Evolutionary conservation across 2,329 filamentous ascomycete species (phyloP).

Genomic region (Mariannaea sp.): DNA sequence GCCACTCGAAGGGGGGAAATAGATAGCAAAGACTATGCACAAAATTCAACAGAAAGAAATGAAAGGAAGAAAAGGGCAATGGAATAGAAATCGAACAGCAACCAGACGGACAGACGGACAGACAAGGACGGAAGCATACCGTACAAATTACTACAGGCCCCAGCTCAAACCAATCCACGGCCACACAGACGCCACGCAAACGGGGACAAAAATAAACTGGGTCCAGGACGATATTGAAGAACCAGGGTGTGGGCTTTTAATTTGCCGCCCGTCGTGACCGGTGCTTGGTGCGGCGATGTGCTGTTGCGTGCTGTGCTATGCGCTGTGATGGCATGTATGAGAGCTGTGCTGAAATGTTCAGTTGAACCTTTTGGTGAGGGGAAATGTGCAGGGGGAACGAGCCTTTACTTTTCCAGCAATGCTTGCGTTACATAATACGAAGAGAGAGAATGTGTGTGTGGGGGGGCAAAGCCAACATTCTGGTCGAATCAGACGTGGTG

Average conservation of each 20-base stretch:
- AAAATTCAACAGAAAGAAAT: background rate
- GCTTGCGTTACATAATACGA: slow-evolving; percentile 17
- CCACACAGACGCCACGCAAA: background rate
- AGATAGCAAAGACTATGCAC: background rate
- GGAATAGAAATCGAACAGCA: too few species aligned
- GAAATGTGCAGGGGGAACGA: slow-evolving; percentile 40
- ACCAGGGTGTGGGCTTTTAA: slow-evolving; percentile 1
- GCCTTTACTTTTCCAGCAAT: slow-evolving; percentile 11
- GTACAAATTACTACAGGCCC: slow-evolving; percentile 2
- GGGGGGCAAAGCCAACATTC: too few species aligned
- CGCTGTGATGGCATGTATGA: slow-evolving; percentile 34
- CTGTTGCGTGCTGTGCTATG: slow-evolving; percentile 22
- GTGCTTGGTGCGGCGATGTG: slow-evolving; percentile 13
- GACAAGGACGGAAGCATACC: slow-evolving; percentile 4
- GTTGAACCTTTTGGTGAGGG: slow-evolving; percentile 44
- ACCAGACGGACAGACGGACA: too few species aligned
- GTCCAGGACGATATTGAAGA: background rate
- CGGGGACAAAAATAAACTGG: background rate
- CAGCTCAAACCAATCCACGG: background rate
- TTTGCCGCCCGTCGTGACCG: slow-evolving; percentile 3
- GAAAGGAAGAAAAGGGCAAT: background rate
- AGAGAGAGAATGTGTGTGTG: too few species aligned
- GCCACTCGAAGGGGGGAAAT: background rate
- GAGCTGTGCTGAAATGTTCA: slow-evolving; percentile 52
- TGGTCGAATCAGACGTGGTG: too few species aligned